These are phyloP conservation scores for Fusarium sp. DNA, from an alignment of 2,329 filamentous ascomycete genomes.

Conservation along the genomic window DNA sequence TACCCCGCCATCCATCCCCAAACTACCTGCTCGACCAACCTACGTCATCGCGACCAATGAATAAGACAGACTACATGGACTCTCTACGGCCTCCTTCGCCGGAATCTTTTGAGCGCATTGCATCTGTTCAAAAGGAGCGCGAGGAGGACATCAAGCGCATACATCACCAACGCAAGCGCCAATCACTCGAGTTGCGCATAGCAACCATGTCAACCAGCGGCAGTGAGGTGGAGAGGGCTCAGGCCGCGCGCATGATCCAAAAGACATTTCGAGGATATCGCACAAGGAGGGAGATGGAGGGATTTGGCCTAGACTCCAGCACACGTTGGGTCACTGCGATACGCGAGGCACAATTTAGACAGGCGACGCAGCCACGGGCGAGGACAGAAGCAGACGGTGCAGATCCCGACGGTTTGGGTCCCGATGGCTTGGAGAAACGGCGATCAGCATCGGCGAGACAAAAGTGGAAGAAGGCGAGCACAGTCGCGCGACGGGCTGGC, in stretches of 20 bases:
- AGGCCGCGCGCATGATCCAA: slow-evolving; percentile 71
- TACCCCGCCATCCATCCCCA: not conserved
- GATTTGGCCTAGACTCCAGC: slow-evolving; percentile 75
- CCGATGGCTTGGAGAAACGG: slow-evolving; percentile 18
- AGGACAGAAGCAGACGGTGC: slow-evolving; percentile 37
- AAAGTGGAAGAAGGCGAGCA: slow-evolving; percentile 81
- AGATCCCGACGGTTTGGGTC: slow-evolving; percentile 8
- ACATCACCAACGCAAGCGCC: slow-evolving; percentile 51
- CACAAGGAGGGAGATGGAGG: slow-evolving; percentile 75
- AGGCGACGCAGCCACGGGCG: slow-evolving; percentile 58
- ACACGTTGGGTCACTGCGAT: slow-evolving; percentile 78
- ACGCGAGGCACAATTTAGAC: slow-evolving; percentile 66
- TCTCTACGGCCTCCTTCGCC: slow-evolving; percentile 60
- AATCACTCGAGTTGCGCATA: slow-evolving; percentile 48
- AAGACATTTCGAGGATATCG: slow-evolving; percentile 84
- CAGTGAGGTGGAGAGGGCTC: slow-evolving; percentile 43
- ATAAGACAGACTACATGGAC: slow-evolving; percentile 60
- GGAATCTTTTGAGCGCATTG: slow-evolving; percentile 61
- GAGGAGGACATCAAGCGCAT: slow-evolving; percentile 58
- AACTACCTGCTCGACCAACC: slow-evolving; percentile 7
- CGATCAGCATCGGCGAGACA: slow-evolving; percentile 61
- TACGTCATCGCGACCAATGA: slow-evolving; percentile 42
- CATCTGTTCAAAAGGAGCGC: slow-evolving; percentile 59
- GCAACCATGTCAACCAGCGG: slow-evolving; percentile 18
- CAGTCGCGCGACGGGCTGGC: slow-evolving; percentile 78